Conservation (phyloP, 2,329 filamentous ascomycete genomes). For the Sarocladium kiliense region DNA sequence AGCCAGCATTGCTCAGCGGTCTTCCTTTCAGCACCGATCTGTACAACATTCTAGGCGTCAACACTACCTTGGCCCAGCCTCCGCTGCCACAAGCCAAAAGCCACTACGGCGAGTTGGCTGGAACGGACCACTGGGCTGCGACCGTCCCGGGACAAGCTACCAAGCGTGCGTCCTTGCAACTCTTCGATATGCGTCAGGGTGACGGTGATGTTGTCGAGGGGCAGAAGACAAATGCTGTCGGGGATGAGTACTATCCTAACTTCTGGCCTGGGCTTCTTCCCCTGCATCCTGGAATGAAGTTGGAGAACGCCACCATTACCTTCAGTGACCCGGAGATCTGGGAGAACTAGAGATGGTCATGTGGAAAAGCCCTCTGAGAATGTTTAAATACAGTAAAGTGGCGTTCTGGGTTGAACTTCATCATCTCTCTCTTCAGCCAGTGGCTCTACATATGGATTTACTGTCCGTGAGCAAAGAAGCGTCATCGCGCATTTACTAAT, state of each 20-base stretch:
- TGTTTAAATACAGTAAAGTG: too few species aligned
- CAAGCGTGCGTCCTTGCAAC: slow-evolving; percentile 32
- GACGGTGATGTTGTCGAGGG: slow-evolving; percentile 7
- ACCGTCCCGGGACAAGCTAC: slow-evolving; percentile 26
- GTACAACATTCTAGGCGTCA: slow-evolving; percentile 34
- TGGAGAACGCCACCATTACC: slow-evolving; percentile 28
- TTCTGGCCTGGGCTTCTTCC: slow-evolving; percentile 42
- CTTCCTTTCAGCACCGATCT: slow-evolving; percentile 38
- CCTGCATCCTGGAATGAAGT: slow-evolving; percentile 37
- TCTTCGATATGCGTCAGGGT: slow-evolving; percentile 41
- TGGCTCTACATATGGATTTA: too few species aligned
- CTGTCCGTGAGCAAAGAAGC: too few species aligned
- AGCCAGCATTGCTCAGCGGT: slow-evolving; percentile 30
- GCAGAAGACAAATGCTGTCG: slow-evolving; percentile 17
- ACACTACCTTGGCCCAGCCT: slow-evolving; percentile 40
- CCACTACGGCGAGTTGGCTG: slow-evolving; percentile 35
- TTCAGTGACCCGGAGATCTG: slow-evolving; percentile 16
- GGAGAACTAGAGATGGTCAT: too few species aligned
- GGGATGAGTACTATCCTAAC: slow-evolving; percentile 23
- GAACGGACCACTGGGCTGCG: slow-evolving; percentile 41
- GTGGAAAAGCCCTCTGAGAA: too few species aligned
- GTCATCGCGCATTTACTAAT: too few species aligned
- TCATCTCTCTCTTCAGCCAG: too few species aligned
- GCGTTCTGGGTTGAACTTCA: too few species aligned
- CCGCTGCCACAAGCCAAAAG: slow-evolving; percentile 38